These are phyloP conservation scores for Adiantum capillusveneris DNA, from an alignment of 75 land plant species.

Conservation along the genomic window DNA sequence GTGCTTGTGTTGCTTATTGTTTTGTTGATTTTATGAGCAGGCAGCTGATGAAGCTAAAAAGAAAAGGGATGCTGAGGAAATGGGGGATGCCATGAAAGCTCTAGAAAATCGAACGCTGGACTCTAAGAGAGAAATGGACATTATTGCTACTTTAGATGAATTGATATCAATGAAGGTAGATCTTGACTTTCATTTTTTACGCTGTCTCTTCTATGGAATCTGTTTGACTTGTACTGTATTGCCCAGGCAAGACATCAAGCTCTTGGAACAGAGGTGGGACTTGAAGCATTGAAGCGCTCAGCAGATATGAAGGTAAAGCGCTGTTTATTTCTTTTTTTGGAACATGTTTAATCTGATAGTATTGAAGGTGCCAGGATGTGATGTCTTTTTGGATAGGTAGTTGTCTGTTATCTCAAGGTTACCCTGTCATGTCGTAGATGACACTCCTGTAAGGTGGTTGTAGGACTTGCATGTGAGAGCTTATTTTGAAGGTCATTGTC, in stretches of 20 bases:
- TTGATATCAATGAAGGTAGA: constrained; percentile 93
- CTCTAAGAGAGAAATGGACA: constrained; percentile 97
- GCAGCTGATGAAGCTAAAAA: constrained; percentile 52
- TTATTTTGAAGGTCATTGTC: neutral
- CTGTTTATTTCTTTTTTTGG: neutral
- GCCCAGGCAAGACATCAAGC: constrained; percentile 84
- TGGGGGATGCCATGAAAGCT: constrained; percentile 97
- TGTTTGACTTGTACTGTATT: neutral
- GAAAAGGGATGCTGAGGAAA: constrained; percentile 78
- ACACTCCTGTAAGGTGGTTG: neutral
- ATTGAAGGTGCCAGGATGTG: neutral
- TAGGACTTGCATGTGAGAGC: neutral
- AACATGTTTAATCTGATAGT: neutral
- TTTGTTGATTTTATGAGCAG: constrained; percentile 20
- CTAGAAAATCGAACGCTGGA: constrained; percentile 86
- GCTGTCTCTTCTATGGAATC: neutral
- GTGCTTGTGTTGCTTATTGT: neutral
- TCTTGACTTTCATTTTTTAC: too few species aligned
- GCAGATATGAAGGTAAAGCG: constrained; percentile 44
- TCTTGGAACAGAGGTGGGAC: constrained; percentile 68
- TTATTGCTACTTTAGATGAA: constrained; percentile 88
- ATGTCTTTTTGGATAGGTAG: neutral
- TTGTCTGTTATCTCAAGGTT: neutral
- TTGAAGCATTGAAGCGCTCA: constrained; percentile 60
- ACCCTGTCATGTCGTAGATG: too few species aligned